These are phyloP conservation scores for Geoglossum cookeanum DNA, from an alignment of 2,329 filamentous ascomycete genomes.

Conservation along the genomic window DNA sequence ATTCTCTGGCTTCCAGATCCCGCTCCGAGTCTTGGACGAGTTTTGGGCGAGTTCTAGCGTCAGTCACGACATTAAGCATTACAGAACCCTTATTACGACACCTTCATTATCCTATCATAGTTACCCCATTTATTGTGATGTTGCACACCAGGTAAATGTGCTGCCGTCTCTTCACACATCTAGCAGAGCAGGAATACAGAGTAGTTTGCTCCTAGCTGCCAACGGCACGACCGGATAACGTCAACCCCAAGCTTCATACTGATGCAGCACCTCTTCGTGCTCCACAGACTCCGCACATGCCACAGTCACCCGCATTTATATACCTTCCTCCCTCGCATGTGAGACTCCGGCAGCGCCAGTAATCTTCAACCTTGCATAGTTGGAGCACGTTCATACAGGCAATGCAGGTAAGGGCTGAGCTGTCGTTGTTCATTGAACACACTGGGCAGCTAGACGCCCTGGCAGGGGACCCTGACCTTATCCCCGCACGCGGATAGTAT, in stretches of 20 bases:
- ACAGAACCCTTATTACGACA: too few species aligned
- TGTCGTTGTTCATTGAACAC: slow-evolving; percentile 48
- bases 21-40: too few species aligned
- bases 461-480: neutral
- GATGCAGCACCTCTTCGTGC: slow-evolving; percentile 12
- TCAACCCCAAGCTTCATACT: neutral
- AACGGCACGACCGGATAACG: too few species aligned
- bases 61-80: too few species aligned
- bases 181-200: too few species aligned
- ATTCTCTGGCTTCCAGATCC: too few species aligned
- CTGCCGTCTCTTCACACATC: too few species aligned
- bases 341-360: slow-evolving; percentile 44
- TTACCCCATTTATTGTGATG: too few species aligned
- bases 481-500: neutral
- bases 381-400: slow-evolving; percentile 54
- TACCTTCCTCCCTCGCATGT: slow-evolving; percentile 39
- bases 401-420: slow-evolving; percentile 36
- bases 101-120: too few species aligned
- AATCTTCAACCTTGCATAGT: slow-evolving; percentile 28
- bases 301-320: slow-evolving; percentile 49
- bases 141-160: too few species aligned
- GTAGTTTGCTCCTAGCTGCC: too few species aligned
- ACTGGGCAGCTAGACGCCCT: slow-evolving; percentile 29
- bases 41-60: too few species aligned
- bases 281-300: slow-evolving; percentile 52